Evolutionary conservation across 345 rosid genomes (phyloP), one percentile per base, ranked within the genome.

Genomic region (Mercurialis annua): DNA sequence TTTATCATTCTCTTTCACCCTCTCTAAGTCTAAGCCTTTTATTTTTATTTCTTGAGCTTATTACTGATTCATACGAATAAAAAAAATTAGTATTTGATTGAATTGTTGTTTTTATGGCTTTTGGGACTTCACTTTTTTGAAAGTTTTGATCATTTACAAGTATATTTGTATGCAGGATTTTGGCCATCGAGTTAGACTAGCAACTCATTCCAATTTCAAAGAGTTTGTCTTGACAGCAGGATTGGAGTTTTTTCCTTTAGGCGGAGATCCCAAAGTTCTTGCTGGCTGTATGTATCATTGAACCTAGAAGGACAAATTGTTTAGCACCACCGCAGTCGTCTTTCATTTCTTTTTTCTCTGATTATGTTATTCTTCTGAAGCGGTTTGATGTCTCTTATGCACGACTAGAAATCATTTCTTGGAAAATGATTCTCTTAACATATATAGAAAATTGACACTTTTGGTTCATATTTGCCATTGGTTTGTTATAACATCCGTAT

Each of bases 181-280:
- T 79, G 99, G 99, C 30, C 99, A 95, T 88, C 89, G 99, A 57
- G 99, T 95, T 77, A 92, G 99, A 81, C 80, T 95, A 73, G 99
- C 99, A 46, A 95, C 97, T 67, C 99, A 95, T 85, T 85, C 90
- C 71, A 95, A 95, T 83, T 95, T 95, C 77, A 95, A 88, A 71
- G 99, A 95, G 77, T 95, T 95, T 82, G 97, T 95, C 76, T 70
- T 92, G 80, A 90, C 97, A 69, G 89, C 99, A 73, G 99, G 99
- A 57, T 78, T 95, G 83, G 99, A 95, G 82, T 95, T 95, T 69
- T 95, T 76, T 69, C 96, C 98, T 60, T 68, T 95, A 68, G 99
- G 99, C 0, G 98, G 99, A 77, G 99, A 95, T 77, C 99, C 99
- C 10, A 95, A 92, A 83, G 85, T 95, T 77, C 90, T 95, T 29